Evolutionary conservation across 129 eudicot species (phyloP), one percentile per base, ranked within the genome.

Genomic region (Erigeron canadensis): DNA sequence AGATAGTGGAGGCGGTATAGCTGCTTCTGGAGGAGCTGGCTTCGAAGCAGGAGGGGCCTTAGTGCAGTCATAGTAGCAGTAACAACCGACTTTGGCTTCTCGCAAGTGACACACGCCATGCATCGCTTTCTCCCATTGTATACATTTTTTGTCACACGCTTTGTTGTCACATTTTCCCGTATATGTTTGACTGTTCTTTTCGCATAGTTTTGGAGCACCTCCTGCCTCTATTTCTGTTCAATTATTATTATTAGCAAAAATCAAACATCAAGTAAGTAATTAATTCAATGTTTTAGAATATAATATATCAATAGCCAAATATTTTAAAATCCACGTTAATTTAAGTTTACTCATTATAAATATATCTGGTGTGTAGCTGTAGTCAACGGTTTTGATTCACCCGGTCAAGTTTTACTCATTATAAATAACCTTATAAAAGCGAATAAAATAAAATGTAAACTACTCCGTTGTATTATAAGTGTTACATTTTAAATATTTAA

Each of bases 81-180:
- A 63, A 48, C 48, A 63, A 5, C 68, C 19, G 5, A 37, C 5
- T 40, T 7, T 63, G n/a, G 6, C 42, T 21, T 69, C 70, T 6
- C 63, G 47, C 16, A 13, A 1, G 13, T 70, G 69, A 61, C 81
- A 77, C 60, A 70, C 70, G 15, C 81, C 81, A 10, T 40, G 45
- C 15, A 5, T 0, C 7, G 76, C 70, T 41, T 23, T 41, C 69
- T 69, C 81, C 70, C 54, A 67, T 0, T 7, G 9, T 47, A 3
- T 39, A 59, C 81, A 77, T 56, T 48, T 61, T 4, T 43, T 15
- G 71, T 77, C 55, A 21, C 81, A 77, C 22, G 23, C 16, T 8
- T 28, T 23, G 23, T 2, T 8, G n/a, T 17, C n/a, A 2, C 81
- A 77, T n/a, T 10, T 22, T 13, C 75, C 81, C 0, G 65, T 38